Evolutionary conservation across 2,329 filamentous ascomycete species (phyloP).

Genomic region (Hymenoscyphus scutula): DNA sequence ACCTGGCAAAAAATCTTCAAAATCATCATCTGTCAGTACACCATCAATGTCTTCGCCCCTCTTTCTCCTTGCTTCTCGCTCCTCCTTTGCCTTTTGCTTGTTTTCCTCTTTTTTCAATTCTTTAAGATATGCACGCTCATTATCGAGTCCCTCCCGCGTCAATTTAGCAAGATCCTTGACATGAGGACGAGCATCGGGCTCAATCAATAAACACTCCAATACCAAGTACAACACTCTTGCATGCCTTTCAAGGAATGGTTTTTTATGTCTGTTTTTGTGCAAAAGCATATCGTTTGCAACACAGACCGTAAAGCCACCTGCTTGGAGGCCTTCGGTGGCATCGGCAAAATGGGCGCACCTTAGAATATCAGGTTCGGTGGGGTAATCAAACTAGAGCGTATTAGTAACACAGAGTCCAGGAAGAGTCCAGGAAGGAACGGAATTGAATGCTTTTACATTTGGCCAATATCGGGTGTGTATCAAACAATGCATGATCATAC

Average conservation of each 20-base stretch:
- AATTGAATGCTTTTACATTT: neutral
- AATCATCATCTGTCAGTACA: neutral
- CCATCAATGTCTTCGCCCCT: neutral
- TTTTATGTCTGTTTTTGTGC: neutral
- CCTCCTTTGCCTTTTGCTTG: neutral
- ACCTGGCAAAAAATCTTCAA: neutral
- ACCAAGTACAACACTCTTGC: neutral
- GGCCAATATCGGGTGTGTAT: neutral
- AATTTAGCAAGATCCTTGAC: neutral
- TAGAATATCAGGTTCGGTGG: too few relatives aligned
- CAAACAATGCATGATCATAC: constrained; percentile 15
- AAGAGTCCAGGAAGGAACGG: neutral
- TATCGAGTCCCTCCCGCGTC: neutral
- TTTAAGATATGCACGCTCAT: neutral
- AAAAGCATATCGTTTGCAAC: too few relatives aligned
- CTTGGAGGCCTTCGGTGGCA: too few relatives aligned
- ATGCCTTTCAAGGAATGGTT: neutral
- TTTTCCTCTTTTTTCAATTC: neutral
- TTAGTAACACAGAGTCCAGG: too few relatives aligned
- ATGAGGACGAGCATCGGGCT: neutral
- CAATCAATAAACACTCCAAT: neutral
- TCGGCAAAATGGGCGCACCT: too few relatives aligned
- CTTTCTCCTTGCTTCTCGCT: neutral
- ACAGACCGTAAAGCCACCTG: too few relatives aligned
- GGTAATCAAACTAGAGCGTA: too few relatives aligned